phyloP scores from a whole-genome alignment of 139 green algal genomes.

The Desmodesmus armatus region DNA sequence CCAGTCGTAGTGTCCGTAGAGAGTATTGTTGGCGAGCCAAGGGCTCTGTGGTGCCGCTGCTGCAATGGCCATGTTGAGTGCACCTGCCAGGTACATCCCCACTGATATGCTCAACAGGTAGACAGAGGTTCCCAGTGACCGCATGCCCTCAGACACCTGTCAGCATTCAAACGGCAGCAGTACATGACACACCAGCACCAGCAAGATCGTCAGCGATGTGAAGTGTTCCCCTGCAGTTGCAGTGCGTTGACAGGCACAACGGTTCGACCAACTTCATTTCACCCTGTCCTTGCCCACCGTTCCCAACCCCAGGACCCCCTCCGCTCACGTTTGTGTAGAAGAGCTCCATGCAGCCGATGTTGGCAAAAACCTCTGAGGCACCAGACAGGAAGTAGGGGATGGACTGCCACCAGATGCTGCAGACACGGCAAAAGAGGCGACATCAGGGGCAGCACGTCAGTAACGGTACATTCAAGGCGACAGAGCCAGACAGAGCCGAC shows the following conservation, averaged over 20 bases:
- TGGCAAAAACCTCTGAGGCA: conserved; percentile 57
- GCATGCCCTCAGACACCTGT: conserved; percentile 54
- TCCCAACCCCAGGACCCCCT: too few species aligned
- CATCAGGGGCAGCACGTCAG: too few species aligned
- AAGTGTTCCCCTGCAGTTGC: too few species aligned
- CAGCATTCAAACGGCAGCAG: too few species aligned
- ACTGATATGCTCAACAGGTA: conserved; percentile 54
- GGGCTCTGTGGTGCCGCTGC: neutral
- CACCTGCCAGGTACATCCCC: conserved; percentile 51
- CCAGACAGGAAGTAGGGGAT: conserved; percentile 61
- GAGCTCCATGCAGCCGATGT: conserved; percentile 60
- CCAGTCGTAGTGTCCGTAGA: conserved; percentile 44
- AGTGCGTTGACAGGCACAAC: neutral
- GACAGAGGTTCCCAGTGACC: conserved; percentile 38
- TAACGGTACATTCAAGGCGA: too few species aligned
- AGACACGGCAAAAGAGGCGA: neutral
- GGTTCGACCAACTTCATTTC: too few species aligned
- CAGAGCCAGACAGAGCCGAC: too few species aligned
- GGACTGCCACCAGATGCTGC: conserved; percentile 56
- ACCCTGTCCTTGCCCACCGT: too few species aligned
- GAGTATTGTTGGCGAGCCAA: conserved; percentile 44
- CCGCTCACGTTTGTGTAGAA: conserved; percentile 55
- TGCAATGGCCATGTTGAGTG: conserved; percentile 41
- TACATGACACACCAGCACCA: too few species aligned
- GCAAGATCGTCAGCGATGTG: too few species aligned